phyloP scores from a whole-genome alignment of 768 basidiomycete species.

The Mycena belliarum region DNA sequence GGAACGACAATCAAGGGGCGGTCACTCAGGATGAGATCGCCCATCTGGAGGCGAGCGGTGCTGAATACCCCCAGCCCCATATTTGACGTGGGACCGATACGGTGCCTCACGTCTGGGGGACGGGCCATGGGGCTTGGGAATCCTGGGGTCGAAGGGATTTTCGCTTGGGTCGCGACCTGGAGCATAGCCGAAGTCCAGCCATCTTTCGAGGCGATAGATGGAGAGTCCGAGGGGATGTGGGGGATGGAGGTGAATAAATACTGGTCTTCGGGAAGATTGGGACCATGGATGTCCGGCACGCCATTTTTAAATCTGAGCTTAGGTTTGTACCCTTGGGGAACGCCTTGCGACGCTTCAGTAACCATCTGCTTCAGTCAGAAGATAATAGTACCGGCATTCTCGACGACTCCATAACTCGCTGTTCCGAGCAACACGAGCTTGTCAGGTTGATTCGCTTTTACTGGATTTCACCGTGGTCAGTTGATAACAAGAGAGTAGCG shows the following conservation, averaged over 20 bases:
- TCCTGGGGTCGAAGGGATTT: not conserved
- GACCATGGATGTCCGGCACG: too few relatives aligned
- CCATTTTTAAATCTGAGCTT: not conserved
- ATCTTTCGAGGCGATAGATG: not conserved
- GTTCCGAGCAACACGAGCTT: not conserved
- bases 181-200: not conserved
- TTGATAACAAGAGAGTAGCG: not conserved
- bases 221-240: not conserved
- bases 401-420: not conserved
- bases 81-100: not conserved
- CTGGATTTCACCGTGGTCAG: not conserved
- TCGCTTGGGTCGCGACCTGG: not conserved
- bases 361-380: not conserved
- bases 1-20: slow-evolving; percentile 35
- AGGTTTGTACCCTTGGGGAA: not conserved
- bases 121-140: not conserved
- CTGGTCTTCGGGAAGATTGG: not conserved
- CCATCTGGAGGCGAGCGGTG: slow-evolving; percentile 26
- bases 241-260: not conserved
- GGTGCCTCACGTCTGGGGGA: not conserved
- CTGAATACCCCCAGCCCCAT: slow-evolving; percentile 35
- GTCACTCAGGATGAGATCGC: slow-evolving; percentile 37
- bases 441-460: not conserved
- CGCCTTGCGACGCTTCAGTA: not conserved
- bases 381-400: not conserved